A percentile compares a stretch with the other conserved stretches of the same genome.
These are phyloP conservation scores for Ogataea chonburiensis DNA, from an alignment of 805 yeast species.

Conservation along the genomic window DNA sequence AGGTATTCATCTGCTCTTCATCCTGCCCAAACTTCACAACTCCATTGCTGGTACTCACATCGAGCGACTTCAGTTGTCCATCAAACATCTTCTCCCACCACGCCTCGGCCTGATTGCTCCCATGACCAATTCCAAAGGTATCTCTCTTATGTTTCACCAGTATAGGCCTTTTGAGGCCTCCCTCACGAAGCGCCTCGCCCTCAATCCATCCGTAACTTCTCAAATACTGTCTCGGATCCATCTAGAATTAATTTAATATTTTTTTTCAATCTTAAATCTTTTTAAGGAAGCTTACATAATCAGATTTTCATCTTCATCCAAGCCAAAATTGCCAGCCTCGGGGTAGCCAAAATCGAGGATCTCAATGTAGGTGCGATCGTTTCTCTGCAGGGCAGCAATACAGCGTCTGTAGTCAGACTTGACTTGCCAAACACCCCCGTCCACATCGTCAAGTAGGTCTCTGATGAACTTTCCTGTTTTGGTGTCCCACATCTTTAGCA, in stretches of 20 bases:
- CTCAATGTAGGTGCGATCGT: conserved; percentile 73
- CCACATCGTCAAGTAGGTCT: conserved; percentile 68
- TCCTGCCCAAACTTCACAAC: conserved; percentile 38
- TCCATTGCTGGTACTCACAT: conserved; percentile 28
- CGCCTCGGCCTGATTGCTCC: conserved; percentile 70
- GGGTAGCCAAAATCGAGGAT: conserved; percentile 70
- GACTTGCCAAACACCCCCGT: conserved; percentile 94
- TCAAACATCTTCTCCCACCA: conserved; percentile 99
- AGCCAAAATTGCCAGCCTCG: conserved; percentile 14
- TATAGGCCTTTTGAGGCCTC: conserved; percentile 82
- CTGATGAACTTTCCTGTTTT: conserved; percentile 72
- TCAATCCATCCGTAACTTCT: conserved; percentile 86
- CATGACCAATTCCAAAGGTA: conserved; percentile 86
- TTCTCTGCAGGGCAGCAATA: conserved; percentile 82
- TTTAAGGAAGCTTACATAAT: conserved; percentile 7
- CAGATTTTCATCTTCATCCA: conserved; percentile 16
- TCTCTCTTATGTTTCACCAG: conserved; percentile 89
- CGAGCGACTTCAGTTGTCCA: conserved; percentile 81
- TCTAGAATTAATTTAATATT: conserved; percentile 28
- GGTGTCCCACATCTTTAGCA: conserved; percentile 85
- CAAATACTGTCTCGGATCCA: conserved; percentile 77
- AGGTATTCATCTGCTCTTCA: conserved; percentile 43
- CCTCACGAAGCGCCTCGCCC: conserved; percentile 79
- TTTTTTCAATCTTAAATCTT: conserved; percentile 8
- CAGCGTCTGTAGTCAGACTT: conserved; percentile 80